phyloP scores from a whole-genome alignment of 495 filamentous ascomycete genomes.

The Pyrenula massariospora region DNA sequence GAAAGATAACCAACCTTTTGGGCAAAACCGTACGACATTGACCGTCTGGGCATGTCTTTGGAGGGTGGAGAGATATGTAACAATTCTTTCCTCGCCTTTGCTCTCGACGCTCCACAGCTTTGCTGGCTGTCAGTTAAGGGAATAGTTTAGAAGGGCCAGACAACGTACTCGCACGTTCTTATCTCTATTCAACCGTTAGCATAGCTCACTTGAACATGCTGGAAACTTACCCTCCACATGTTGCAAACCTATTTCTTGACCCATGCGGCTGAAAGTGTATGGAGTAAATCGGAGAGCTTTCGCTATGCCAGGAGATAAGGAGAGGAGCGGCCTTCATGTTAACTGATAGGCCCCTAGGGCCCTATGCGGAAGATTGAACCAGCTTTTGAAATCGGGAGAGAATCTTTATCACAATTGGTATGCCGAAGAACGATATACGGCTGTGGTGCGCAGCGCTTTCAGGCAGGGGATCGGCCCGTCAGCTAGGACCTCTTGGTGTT shows the following conservation, averaged over 20 bases:
- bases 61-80: conserved; percentile 83
- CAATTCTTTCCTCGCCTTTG: conserved; percentile 75
- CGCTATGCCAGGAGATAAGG: conserved; percentile 92
- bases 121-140: conserved; percentile 18
- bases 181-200: conserved; percentile 40
- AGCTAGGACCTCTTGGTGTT: not conserved
- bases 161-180: conserved; percentile 82
- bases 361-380: not conserved
- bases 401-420: too few species aligned
- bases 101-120: conserved; percentile 85
- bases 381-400: not conserved
- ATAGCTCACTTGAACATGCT: conserved; percentile 4
- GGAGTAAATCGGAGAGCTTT: conserved; percentile 88
- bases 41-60: conserved; percentile 93
- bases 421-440: too few species aligned
- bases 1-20: conserved; percentile 49
- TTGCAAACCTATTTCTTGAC: conserved; percentile 74
- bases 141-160: conserved; percentile 3
- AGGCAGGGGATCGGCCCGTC: not conserved
- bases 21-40: conserved; percentile 94
- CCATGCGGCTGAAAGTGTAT: conserved; percentile 91
- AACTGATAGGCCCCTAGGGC: not conserved
- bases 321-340: conserved; percentile 82
- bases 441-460: not conserved
- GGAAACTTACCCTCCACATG: conserved; percentile 58